Percentiles rank a stretch among this genome's conserved stretches.
phyloP scores from a whole-genome alignment of 2,329 filamentous ascomycete species.

The Alternaria ventricosa region DNA sequence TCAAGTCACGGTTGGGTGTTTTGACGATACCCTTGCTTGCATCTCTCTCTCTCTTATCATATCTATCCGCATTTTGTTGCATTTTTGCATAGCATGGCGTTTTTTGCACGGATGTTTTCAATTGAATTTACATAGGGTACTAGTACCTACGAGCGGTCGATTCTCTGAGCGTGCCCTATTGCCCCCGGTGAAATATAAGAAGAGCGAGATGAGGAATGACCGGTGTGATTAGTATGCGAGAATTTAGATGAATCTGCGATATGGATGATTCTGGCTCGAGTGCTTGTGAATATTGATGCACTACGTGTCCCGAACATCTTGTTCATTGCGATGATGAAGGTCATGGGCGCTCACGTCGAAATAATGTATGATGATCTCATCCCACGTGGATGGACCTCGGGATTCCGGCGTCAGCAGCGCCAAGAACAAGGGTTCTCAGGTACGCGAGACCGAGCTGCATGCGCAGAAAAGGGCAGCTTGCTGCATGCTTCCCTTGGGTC shows the following conservation, averaged over 20 bases:
- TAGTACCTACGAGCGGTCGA: not conserved
- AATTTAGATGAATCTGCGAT: not conserved
- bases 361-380: slow-evolving; percentile 22
- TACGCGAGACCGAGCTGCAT: slow-evolving; percentile 7
- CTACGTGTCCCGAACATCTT: no score
- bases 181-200: not conserved
- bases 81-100: slow-evolving; percentile 30
- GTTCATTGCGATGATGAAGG: not conserved
- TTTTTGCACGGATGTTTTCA: not conserved
- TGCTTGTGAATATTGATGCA: not conserved
- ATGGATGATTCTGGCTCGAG: no score
- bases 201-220: not conserved
- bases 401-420: not conserved
- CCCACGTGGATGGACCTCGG: slow-evolving; percentile 10
- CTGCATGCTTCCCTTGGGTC: not conserved
- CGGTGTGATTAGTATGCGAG: not conserved
- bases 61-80: slow-evolving; percentile 8
- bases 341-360: not conserved
- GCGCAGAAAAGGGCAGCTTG: not conserved
- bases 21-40: slow-evolving; percentile 17
- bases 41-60: not conserved
- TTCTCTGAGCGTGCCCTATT: not conserved
- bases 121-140: not conserved
- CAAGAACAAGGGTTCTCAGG: slow-evolving; percentile 16
- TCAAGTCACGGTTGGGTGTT: slow-evolving; percentile 8